phyloP scores from a whole-genome alignment of 257 asterid genomes.

The Orobanche coerulescens region DNA sequence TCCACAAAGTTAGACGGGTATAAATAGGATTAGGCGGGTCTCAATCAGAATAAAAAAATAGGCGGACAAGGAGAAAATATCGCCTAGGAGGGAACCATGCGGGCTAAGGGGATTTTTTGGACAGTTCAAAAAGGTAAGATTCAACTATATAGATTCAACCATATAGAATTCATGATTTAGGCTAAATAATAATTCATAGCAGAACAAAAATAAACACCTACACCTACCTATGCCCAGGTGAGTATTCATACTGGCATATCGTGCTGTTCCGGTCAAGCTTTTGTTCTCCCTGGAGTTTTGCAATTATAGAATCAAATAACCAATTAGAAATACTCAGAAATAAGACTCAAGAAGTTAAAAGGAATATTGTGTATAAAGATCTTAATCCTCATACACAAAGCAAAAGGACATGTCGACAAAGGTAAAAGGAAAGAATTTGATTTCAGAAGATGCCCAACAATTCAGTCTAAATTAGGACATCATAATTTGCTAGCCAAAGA shows the following conservation, averaged over 20 bases:
- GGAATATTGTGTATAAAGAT: background rate
- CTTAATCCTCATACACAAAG: background rate
- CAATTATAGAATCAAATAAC: slow-evolving; percentile 9
- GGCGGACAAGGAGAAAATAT: no score
- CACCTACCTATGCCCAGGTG: slow-evolving; percentile 90
- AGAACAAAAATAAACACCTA: slow-evolving; percentile 23
- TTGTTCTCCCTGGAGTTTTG: slow-evolving; percentile 73
- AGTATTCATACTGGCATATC: slow-evolving; percentile 97
- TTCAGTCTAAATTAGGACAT: background rate
- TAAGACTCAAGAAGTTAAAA: background rate
- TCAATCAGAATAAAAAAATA: no score
- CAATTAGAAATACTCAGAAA: slow-evolving; percentile 4
- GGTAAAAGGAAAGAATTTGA: background rate
- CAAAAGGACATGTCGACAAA: background rate
- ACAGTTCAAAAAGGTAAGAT: no score
- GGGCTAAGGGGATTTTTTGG: no score
- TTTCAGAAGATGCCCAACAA: background rate
- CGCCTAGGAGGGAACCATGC: no score
- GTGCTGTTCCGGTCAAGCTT: slow-evolving; percentile 96
- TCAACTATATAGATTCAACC: slow-evolving; percentile 12
- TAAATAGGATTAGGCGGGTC: no score
- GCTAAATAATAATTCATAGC: slow-evolving; percentile 7
- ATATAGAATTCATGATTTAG: slow-evolving; percentile 2
- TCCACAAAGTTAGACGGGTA: no score
- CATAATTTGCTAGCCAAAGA: background rate